phyloP scores from a whole-genome alignment of 805 yeast genomes.

The Suhomyces xylopsoci region DNA sequence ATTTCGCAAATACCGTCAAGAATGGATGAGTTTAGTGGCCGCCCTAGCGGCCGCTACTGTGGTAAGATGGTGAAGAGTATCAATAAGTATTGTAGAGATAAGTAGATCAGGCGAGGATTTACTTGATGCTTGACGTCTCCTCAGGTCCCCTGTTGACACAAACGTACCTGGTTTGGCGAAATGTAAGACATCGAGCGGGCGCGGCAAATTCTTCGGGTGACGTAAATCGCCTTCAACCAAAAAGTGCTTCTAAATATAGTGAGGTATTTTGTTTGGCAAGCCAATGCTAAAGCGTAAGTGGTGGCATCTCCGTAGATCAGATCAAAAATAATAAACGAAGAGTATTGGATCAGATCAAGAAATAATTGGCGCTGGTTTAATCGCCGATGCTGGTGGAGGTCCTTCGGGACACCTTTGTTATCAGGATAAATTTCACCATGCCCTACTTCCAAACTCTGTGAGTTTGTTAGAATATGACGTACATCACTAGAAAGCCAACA shows the following conservation, averaged over 20 bases:
- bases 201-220: background rate
- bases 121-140: background rate
- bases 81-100: background rate
- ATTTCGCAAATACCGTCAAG: background rate
- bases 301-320: background rate
- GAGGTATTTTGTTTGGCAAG: background rate
- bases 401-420: too few species aligned
- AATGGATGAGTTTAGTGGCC: too few species aligned
- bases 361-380: background rate
- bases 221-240: background rate
- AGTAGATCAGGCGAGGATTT: background rate
- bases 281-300: background rate
- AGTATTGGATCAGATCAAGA: background rate
- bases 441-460: too few species aligned
- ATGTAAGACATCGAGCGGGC: background rate
- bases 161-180: background rate
- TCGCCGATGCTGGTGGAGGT: background rate
- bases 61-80: background rate
- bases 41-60: background rate
- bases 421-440: too few species aligned
- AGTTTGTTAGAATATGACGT: too few species aligned
- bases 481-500: background rate
- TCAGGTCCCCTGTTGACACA: background rate
- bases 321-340: background rate
- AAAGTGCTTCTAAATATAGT: background rate